Evolutionary conservation across 2,329 filamentous ascomycete genomes (phyloP).

Genomic region (Coniella vitis): DNA sequence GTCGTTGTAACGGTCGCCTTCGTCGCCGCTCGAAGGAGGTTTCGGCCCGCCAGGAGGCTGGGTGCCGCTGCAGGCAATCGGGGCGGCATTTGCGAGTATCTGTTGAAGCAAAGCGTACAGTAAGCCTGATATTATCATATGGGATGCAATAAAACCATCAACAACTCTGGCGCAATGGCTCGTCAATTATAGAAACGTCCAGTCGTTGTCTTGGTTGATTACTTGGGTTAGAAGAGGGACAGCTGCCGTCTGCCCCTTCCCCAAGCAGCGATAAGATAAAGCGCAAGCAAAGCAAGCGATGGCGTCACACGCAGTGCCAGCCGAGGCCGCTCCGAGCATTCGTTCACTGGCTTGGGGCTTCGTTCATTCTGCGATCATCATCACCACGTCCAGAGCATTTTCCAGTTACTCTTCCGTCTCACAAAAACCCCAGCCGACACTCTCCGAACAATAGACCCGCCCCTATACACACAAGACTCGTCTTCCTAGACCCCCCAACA

Average conservation of each 20-base stretch:
- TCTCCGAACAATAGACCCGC: no score
- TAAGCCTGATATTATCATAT: no score
- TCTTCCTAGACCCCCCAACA: background rate
- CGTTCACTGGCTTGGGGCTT: background rate
- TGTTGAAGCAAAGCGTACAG: background rate
- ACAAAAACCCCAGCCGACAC: no score
- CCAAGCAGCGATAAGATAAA: slow-evolving; percentile 8
- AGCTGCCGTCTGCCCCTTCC: background rate
- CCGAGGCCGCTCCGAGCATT: slow-evolving; percentile 8
- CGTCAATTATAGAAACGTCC: background rate
- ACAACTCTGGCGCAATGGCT: no score
- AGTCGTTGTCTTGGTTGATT: background rate
- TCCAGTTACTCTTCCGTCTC: no score
- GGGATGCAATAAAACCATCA: no score
- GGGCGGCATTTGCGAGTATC: slow-evolving; percentile 20
- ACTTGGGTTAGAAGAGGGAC: no score
- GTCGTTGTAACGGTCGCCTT: no score
- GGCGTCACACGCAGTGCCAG: slow-evolving; percentile 17
- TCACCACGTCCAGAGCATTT: no score
- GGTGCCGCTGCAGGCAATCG: slow-evolving; percentile 18
- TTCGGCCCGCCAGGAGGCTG: slow-evolving; percentile 8
- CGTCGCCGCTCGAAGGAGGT: background rate
- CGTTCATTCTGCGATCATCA: no score
- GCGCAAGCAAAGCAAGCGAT: slow-evolving; percentile 2
- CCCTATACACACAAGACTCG: background rate